These are phyloP conservation scores for Limonium bicolor DNA, from an alignment of 148 eudicot genomes.

Conservation along the genomic window DNA sequence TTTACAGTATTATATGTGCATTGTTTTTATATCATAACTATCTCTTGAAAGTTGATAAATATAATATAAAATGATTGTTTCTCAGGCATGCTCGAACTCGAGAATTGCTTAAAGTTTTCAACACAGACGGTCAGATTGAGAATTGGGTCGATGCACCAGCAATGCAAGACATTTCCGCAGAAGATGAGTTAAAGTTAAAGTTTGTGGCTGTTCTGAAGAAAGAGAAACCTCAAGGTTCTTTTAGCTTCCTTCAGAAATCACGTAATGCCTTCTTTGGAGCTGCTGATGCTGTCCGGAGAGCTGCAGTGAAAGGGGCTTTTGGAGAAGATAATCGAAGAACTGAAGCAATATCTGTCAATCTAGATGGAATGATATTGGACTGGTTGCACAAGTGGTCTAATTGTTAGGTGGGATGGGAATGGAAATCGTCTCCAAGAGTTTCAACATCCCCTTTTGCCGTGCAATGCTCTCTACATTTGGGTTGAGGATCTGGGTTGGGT, in stretches of 20 bases:
- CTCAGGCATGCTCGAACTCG: slow-evolving; percentile 85
- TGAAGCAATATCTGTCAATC: slow-evolving; percentile 49
- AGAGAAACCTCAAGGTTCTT: slow-evolving; percentile 56
- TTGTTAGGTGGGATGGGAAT: slow-evolving; percentile 94
- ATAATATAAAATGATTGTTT: slow-evolving; percentile 2
- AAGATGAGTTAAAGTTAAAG: slow-evolving; percentile 58
- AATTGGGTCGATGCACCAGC: slow-evolving; percentile 30
- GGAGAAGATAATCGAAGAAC: slow-evolving; percentile 75
- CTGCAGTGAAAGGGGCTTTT: slow-evolving; percentile 69
- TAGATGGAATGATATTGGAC: slow-evolving; percentile 79
- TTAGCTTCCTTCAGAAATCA: slow-evolving; percentile 76
- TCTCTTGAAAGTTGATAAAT: neutral
- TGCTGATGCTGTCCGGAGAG: slow-evolving; percentile 98
- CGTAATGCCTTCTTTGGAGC: slow-evolving; percentile 94
- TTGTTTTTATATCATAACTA: no score
- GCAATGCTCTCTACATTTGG: slow-evolving; percentile 63
- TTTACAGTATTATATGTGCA: no score
- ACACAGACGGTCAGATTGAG: slow-evolving; percentile 78
- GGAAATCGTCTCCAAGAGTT: slow-evolving; percentile 79
- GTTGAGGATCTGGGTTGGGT: slow-evolving; percentile 83
- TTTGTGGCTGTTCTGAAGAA: slow-evolving; percentile 39
- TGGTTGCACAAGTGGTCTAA: slow-evolving; percentile 69
- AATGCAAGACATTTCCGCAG: slow-evolving; percentile 34
- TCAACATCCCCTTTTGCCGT: slow-evolving; percentile 45
- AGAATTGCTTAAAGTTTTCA: slow-evolving; percentile 79